Percentiles rank a stretch among this genome's conserved stretches.
Evolutionary conservation across 306 rosid genomes (phyloP).

Genomic region (Trichosanthes truncata): DNA sequence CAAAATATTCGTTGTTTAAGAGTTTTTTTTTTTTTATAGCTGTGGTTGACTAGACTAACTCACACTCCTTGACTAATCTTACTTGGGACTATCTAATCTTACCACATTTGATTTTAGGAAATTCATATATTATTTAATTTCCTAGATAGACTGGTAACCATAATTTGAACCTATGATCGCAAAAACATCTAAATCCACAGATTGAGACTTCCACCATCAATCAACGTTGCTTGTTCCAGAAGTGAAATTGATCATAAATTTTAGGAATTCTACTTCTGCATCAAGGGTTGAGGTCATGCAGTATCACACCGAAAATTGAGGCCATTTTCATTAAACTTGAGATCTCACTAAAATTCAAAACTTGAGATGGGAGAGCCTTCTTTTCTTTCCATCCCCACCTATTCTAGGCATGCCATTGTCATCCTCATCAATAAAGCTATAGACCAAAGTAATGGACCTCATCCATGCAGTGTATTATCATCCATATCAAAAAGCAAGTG

Average conservation of each 20-base stretch:
- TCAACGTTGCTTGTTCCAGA: background rate
- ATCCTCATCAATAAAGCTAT: background rate
- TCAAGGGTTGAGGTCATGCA: background rate
- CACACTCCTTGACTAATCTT: background rate
- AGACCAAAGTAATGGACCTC: background rate
- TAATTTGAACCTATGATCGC: background rate
- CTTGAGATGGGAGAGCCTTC: background rate
- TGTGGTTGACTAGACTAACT: background rate
- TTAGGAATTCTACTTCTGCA: background rate
- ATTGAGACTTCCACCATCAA: background rate
- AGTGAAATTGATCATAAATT: background rate
- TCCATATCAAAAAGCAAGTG: background rate
- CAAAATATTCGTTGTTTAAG: background rate
- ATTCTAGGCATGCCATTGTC: background rate
- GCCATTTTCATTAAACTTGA: background rate
- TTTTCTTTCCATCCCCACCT: background rate
- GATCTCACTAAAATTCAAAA: background rate
- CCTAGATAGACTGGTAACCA: background rate
- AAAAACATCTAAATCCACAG: background rate
- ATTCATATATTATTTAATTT: background rate
- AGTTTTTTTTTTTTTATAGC: background rate
- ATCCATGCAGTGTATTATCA: background rate
- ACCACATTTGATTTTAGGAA: background rate
- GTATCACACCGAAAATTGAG: background rate
- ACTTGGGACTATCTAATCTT: background rate